Evolutionary conservation across 305 asterid species (phyloP), one percentile per base, ranked within the genome.

Genomic region (Nicotiana rustica): DNA sequence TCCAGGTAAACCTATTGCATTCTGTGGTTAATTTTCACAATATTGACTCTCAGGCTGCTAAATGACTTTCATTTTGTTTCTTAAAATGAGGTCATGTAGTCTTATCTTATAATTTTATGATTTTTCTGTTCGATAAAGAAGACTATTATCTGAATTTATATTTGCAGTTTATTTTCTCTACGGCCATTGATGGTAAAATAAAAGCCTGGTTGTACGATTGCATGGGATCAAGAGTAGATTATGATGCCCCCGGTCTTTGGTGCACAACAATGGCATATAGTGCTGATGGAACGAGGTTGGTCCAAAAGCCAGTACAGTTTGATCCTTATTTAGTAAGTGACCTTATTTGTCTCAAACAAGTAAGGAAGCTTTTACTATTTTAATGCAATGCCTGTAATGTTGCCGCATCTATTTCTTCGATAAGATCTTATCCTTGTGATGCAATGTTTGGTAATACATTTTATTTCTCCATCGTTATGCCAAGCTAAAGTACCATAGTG

Each of bases 171-270:
- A 95, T 95, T 76, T 95, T 93, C 87, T 95, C 98, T 55, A 93
- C 98, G 61, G 99, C 97, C 18, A 90, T 92, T 80, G 96, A 93
- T 88, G 98, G 97, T 68, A 95, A 92, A 92, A 95, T 95, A 85
- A 95, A 95, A 92, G 98, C 98, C 73, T 95, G 99, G 99, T 95
- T 95, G 67, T 95, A 93, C 89, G 98, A 95, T 85, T 91, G 97
- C 59, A 82, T 93, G 95, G 99, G 99, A 64, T 92, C 99, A 79
- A 90, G 99, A 85, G 99, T 93, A 71, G 98, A 95, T 90, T 95
- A 95, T 91, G 98, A 95, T 92, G 97, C 99, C 71, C 98, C 99
- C 83, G 99, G 98, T 77, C 97, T 83, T 85, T 93, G 98, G 97
- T 95, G 99, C 90, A 93, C 99, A 10, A 92, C 98, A 78, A 92